These are phyloP conservation scores for Leccinum cinnamomeum DNA, from an alignment of 1,284 basidiomycete genomes.

Conservation along the genomic window DNA sequence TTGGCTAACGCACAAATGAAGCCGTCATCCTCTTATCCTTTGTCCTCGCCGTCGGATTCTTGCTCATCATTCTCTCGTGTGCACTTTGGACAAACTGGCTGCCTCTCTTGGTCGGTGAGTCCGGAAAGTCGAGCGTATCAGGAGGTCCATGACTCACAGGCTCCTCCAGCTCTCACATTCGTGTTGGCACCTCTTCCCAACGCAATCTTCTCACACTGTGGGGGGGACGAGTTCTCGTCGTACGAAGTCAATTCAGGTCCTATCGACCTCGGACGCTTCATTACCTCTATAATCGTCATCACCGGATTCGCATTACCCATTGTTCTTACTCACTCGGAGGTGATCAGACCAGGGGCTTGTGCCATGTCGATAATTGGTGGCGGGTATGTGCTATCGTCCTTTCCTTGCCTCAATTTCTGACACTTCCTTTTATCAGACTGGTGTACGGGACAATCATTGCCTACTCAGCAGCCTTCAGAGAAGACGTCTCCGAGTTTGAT, in stretches of 20 bases:
- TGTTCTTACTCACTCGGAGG: conserved; percentile 87
- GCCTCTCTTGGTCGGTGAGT: conserved; percentile 92
- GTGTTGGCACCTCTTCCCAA: conserved; percentile 96
- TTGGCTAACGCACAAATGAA: conserved; percentile 33
- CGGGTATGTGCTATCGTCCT: conserved; percentile 45
- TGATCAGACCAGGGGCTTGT: conserved; percentile 85
- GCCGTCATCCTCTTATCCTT: conserved; percentile 95
- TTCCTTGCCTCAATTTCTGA: neutral
- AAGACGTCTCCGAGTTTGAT: conserved; percentile 72
- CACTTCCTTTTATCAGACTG: conserved; percentile 47
- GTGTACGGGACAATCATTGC: conserved; percentile 94
- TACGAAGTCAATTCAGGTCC: conserved; percentile 63
- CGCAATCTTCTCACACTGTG: conserved; percentile 83
- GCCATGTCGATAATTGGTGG: conserved; percentile 95
- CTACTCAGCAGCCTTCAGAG: conserved; percentile 82
- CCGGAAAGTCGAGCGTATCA: neutral
- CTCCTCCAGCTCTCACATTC: conserved; percentile 80
- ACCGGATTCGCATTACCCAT: conserved; percentile 94
- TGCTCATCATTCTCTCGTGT: conserved; percentile 97
- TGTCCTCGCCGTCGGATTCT: conserved; percentile 94
- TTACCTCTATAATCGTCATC: conserved; percentile 88
- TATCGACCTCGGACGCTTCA: conserved; percentile 85
- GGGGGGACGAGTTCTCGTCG: conserved; percentile 80
- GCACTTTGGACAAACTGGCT: conserved; percentile 98
- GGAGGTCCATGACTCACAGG: conserved; percentile 4